These are phyloP conservation scores for Boletus coccyginus DNA, from an alignment of 768 basidiomycete genomes.

Conservation along the genomic window DNA sequence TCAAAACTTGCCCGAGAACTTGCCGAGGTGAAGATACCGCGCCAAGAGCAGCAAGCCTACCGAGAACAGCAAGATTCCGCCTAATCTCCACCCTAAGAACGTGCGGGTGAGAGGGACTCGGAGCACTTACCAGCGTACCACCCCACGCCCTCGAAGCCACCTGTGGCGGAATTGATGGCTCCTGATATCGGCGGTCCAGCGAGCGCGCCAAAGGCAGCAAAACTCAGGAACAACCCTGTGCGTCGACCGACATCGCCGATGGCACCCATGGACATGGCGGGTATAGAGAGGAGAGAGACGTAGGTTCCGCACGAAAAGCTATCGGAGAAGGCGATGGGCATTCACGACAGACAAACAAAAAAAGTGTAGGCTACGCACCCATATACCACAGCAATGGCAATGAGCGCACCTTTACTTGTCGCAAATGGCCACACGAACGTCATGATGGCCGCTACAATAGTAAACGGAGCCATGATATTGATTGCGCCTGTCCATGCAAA, in stretches of 20 bases:
- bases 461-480: constrained; percentile 68
- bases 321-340: background rate
- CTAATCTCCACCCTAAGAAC: constrained; percentile 9
- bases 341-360: background rate
- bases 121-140: constrained; percentile 40
- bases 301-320: constrained; percentile 65
- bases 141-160: constrained; percentile 37
- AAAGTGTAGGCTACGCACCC: constrained; percentile 43
- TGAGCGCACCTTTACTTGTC: constrained; percentile 39
- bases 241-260: constrained; percentile 62
- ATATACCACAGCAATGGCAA: constrained; percentile 58
- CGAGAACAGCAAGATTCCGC: constrained; percentile 40
- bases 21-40: constrained; percentile 39
- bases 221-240: constrained; percentile 61
- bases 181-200: constrained; percentile 75
- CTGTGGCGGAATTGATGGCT: constrained; percentile 54
- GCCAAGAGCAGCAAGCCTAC: constrained; percentile 40
- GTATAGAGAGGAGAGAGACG: constrained; percentile 52
- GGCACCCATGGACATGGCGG: constrained; percentile 60
- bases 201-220: constrained; percentile 60
- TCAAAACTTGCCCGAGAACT: constrained; percentile 42
- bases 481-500: constrained; percentile 46
- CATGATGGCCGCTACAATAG: constrained; percentile 49
- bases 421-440: constrained; percentile 75
- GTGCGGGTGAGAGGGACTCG: background rate